Evolutionary conservation across 2,329 filamentous ascomycete genomes (phyloP), one percentile per base, ranked within the genome.

Genomic region (Sclerotinia nivalis): DNA sequence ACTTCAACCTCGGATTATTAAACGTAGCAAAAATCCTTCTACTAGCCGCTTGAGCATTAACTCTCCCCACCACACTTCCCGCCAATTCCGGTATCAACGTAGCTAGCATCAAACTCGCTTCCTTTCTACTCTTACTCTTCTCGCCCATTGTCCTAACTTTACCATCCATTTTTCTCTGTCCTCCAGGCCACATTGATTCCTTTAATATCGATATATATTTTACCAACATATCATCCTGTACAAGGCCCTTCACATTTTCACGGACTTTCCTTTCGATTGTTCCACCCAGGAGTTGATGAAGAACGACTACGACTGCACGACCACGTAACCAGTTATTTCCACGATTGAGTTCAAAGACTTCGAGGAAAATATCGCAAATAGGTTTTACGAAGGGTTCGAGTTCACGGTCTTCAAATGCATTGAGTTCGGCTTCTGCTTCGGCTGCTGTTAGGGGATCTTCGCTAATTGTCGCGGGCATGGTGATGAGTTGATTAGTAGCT

Each of bases 251-350:
- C 55, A 93, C 90, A 68, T 89, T 91, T 71, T 99, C 96, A 28
- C 96, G 89, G 43, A 98, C 91, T 80, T 97, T 97, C 71, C 94
- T 90, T 81, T 99, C 96, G 72, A 99, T 96, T 0, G 96, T 98
- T 31, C 96, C 95, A 20, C 96, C 96, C 1, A 99, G 88, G 8
- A 99, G 87, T 80, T 99, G 96, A 78, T 99, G 96, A 28, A 99
- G 85, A 2, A 99, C 95, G 13, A 99, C 93, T 6, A 99, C 95
- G 1, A 98, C 96, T 0, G 96, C 96, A 31, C 96, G 89, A 0
- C 96, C 96, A 54, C 96, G 91, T 5, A 99, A 88, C 96, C 96
- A 99, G 80, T 97, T 98, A 80, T 96, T 97, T 54, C 95, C 94
- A 71, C 91, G 90, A 79, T 97, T 97, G 52, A 99, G 86, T 77